These are phyloP conservation scores for Metschnikowia sp. DNA, from an alignment of 805 yeast species.

Conservation along the genomic window DNA sequence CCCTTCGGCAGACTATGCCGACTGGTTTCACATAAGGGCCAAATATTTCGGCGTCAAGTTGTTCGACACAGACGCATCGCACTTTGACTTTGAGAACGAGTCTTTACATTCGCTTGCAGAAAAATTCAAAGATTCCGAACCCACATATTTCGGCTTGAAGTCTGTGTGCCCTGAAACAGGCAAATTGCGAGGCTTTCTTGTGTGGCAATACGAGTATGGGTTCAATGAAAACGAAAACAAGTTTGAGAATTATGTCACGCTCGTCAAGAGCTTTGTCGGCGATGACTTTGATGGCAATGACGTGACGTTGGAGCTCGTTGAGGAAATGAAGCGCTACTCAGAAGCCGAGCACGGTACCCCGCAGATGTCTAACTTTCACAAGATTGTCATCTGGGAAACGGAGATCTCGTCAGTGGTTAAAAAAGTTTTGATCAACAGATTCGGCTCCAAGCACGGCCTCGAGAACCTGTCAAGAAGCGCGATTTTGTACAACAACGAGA, in stretches of 20 bases:
- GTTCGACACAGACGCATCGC: slow-evolving; percentile 5
- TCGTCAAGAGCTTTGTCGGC: slow-evolving; percentile 26
- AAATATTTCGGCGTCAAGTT: slow-evolving; percentile 26
- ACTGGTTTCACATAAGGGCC: slow-evolving; percentile 43
- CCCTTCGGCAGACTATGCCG: slow-evolving; percentile 28
- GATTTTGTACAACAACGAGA: slow-evolving; percentile 23
- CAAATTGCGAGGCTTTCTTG: slow-evolving; percentile 26
- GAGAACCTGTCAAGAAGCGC: slow-evolving; percentile 39
- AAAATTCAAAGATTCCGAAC: slow-evolving; percentile 24
- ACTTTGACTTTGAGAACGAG: slow-evolving; percentile 8
- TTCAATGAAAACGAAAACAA: slow-evolving; percentile 12
- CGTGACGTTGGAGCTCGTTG: slow-evolving; percentile 13
- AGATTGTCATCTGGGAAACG: slow-evolving; percentile 33
- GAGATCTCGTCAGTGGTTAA: slow-evolving; percentile 22
- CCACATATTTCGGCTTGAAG: slow-evolving; percentile 32
- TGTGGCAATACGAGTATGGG: slow-evolving; percentile 40
- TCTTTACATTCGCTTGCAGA: slow-evolving; percentile 12
- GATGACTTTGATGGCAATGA: slow-evolving; percentile 18
- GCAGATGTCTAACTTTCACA: slow-evolving; percentile 15
- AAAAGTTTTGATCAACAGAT: slow-evolving; percentile 16
- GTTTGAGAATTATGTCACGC: slow-evolving; percentile 21
- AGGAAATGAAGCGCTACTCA: slow-evolving; percentile 16
- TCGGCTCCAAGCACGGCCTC: slow-evolving; percentile 19
- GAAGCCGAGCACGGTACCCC: slow-evolving; percentile 13
- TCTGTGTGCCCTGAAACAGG: slow-evolving; percentile 18